Base-by-base conservation (phyloP, 2,329 filamentous ascomycete genomes). In the Ambrosiella cleistominuta region DNA sequence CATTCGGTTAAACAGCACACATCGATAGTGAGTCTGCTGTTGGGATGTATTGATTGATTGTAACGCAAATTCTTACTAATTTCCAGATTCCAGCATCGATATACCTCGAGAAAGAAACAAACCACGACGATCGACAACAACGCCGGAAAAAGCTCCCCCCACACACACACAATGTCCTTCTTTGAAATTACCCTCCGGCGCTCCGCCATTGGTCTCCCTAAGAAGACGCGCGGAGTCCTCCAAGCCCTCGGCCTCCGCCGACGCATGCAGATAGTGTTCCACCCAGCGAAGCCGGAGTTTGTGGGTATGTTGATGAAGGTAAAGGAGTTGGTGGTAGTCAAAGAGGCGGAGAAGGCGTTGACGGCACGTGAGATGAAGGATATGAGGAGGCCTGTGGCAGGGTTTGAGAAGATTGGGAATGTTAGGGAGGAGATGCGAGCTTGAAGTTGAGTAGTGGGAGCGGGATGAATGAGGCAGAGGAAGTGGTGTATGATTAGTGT, bases 261-360 rank as follows among this genome's bases (percentile, higher is more conserved):
- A 69, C 86, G 90, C 66, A 83, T 84, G 78, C 83, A 83, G 66
- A 91, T 86, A 57, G 90, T 95, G 66, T 95, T 94, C 76, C 85
- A 95, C 71, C 86, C 87, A 42, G 88, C 95, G 62, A 79, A 79
- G 62, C 81, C 83, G 47, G 82, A 88, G 64, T 82, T 88, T 62
- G 90, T 90, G 8, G 90, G 90, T 68, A 88, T 94, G 74, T 88
- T 96, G 66, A 85, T 96, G 76, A 85, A 85, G 70, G 88, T 96
- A 65, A 96, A 96, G 75, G 90, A 96, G 72, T 75, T 96, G 62
- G 87, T 96, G 51, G 76, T 80, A 57, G 88, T 95, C 40, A 75
- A 82, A 64, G 89, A 95, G 72, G 88, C 94, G 50, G 81, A 83
- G 39, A 68, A 72, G 62, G 69, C 77, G 38, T 68, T 88, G 70